Base-by-base conservation (phyloP, 345 rosid genomes). In the Salix dunnii region DNA sequence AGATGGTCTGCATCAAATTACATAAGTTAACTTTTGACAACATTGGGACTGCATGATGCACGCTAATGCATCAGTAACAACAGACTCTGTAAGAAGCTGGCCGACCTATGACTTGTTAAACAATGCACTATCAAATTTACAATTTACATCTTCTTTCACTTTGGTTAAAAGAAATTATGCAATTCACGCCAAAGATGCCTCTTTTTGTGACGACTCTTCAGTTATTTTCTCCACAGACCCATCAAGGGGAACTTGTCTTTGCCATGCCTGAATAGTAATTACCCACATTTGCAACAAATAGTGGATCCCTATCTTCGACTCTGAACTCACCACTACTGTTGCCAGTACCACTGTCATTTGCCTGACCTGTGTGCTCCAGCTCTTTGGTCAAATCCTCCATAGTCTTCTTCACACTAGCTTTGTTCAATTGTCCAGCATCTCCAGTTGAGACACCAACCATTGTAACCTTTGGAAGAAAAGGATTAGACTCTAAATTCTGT, bases 371-470 rank as follows among this genome's bases (percentile, higher is more conserved):
- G 35, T 80, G 88, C 82, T 93, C 99, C 85, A 96, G 81, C 78
- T 91, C 95, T 81, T 74, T 86, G 4, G 91, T 88, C 74, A 93
- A 77, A 78, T 88, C 90, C 38, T 91, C 91, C 97, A 96, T 89
- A 7, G 94, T 96, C 84, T 89, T 93, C 86, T 96, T 93, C 38
- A 92, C 85, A 72, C 80, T 91, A 62, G 94, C 83, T 80, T 93
- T 92, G 73, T 88, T 93, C 93, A 88, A 84, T 68, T 91, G 87
- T 75, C 94, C 96, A 23, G 87, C 87, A 31, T 93, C 97, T 63
- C 91, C 91, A 0, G 91, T 90, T 68, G 99, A 92, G 83, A 96
- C 88, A 17, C 99, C 99, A 9, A 96, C 97, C 99, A 96, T 93
- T 38, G 98, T 96, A 55, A 96, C 85, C 90, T 90, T 96, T n/a